phyloP scores from a whole-genome alignment of 2,329 filamentous ascomycete species.

The Lasiodiplodia gonubiensis region DNA sequence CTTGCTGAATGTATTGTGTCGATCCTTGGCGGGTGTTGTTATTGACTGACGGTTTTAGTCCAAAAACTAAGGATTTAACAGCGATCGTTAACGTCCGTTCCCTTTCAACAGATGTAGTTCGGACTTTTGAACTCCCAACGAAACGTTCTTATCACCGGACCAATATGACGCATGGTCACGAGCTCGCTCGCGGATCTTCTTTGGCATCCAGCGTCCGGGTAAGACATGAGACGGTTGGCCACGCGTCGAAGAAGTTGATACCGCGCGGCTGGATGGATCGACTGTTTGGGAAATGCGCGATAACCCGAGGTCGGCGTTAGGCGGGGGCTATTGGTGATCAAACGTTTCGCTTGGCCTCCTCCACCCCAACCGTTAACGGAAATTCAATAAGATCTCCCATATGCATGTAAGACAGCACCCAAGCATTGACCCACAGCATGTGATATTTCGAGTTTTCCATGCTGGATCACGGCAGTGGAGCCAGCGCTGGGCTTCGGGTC shows the following conservation, averaged over 20 bases:
- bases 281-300: slow-evolving; percentile 1
- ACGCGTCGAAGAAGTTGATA: background rate
- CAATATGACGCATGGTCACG: background rate
- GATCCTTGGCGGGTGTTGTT: no score
- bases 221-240: background rate
- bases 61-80: background rate
- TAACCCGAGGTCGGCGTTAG: background rate
- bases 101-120: background rate
- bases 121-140: background rate
- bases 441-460: background rate
- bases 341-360: background rate
- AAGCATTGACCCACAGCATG: background rate
- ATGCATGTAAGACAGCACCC: slow-evolving; percentile 18
- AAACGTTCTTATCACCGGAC: background rate
- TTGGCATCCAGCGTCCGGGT: background rate
- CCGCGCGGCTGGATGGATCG: background rate
- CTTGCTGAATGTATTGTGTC: no score
- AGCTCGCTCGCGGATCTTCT: background rate
- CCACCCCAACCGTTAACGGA: background rate
- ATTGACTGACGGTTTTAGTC: background rate
- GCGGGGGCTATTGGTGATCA: background rate
- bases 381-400: slow-evolving; percentile 7
- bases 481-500: background rate
- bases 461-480: background rate
- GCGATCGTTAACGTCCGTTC: background rate